phyloP scores from a whole-genome alignment of 345 rosid genomes.

The Chamaenerion angustifolium region DNA sequence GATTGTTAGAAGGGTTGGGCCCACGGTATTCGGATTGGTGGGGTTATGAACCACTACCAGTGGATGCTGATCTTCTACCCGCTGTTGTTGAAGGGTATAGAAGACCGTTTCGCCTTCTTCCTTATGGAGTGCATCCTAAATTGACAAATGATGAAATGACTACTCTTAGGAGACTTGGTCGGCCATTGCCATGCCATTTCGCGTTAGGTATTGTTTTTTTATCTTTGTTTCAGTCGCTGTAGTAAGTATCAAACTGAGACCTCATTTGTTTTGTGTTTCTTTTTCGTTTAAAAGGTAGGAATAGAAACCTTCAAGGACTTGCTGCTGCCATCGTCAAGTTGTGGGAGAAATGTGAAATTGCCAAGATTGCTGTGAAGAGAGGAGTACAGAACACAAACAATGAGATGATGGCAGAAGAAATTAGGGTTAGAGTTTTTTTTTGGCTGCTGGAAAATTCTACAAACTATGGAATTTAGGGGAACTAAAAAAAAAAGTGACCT shows the following conservation, averaged over 20 bases:
- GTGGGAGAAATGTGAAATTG: conserved; percentile 97
- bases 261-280: conserved; percentile 1
- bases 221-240: conserved; percentile 1
- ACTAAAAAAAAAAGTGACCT: no score
- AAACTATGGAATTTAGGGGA: no score
- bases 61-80: conserved; percentile 88
- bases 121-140: conserved; percentile 62
- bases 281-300: conserved; percentile 45
- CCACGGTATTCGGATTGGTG: conserved; percentile 89
- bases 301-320: conserved; percentile 76
- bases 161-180: conserved; percentile 73
- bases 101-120: conserved; percentile 90
- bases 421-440: conserved; percentile 39
- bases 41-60: conserved; percentile 90
- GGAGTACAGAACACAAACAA: conserved; percentile 70
- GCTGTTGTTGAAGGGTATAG: conserved; percentile 62
- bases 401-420: conserved; percentile 76
- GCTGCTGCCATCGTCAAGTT: conserved; percentile 74
- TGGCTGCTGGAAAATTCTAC: no score
- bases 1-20: conserved; percentile 73
- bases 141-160: conserved; percentile 92
- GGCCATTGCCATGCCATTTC: conserved; percentile 85
- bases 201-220: conserved; percentile 34
- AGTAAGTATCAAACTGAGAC: conserved; percentile 4
- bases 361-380: conserved; percentile 87